These are phyloP conservation scores for Malbranchea zuffiana DNA, from an alignment of 2,329 filamentous ascomycete genomes.

Conservation along the genomic window DNA sequence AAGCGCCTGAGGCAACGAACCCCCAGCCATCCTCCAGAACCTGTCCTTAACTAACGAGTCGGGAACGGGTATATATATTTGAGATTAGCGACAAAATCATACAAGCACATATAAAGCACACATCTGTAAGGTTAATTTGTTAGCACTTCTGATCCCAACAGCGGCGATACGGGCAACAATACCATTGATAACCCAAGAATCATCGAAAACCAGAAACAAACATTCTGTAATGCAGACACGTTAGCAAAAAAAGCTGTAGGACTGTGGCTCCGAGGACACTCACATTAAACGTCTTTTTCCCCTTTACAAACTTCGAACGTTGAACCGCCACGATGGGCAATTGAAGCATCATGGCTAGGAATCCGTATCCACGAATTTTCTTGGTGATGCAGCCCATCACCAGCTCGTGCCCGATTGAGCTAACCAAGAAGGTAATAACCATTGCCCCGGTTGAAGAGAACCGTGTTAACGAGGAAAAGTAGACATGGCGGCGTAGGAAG, in stretches of 20 bases:
- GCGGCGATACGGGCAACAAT: conserved; percentile 28
- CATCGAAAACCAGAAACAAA: conserved; percentile 87
- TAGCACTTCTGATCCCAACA: not conserved
- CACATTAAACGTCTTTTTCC: conserved; percentile 64
- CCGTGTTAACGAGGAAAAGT: conserved; percentile 65
- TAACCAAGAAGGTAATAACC: conserved; percentile 82
- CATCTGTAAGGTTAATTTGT: conserved; percentile 32
- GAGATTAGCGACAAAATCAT: conserved; percentile 19
- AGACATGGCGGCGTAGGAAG: conserved; percentile 90
- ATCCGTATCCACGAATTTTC: conserved; percentile 89
- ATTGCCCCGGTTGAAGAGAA: conserved; percentile 71
- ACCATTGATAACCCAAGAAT: conserved; percentile 74
- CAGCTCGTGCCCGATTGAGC: conserved; percentile 80
- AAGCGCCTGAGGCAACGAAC: too few relatives aligned
- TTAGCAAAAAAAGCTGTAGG: not conserved
- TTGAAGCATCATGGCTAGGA: conserved; percentile 91
- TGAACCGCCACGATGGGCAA: conserved; percentile 90
- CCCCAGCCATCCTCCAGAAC: too few relatives aligned
- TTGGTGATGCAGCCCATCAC: conserved; percentile 98
- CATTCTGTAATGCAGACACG: conserved; percentile 46
- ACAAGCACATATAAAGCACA: conserved; percentile 51
- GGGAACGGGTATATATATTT: conserved; percentile 1
- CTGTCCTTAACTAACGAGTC: too few relatives aligned
- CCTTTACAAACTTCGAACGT: conserved; percentile 63
- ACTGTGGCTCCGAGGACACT: conserved; percentile 13